phyloP scores from a whole-genome alignment of 176 grass and related monocot species.

The Musa itinerans region DNA sequence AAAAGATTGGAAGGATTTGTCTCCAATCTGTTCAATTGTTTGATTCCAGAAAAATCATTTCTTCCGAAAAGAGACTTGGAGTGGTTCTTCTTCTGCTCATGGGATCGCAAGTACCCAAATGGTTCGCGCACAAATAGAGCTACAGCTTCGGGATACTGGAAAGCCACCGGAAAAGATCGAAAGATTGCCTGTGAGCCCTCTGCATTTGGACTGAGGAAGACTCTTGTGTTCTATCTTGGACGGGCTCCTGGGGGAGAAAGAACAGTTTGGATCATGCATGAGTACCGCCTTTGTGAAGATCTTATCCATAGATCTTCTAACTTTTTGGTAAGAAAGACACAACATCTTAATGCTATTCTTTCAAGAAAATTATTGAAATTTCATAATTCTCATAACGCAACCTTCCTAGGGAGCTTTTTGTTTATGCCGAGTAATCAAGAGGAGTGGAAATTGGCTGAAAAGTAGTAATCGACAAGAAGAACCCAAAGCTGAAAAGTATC shows the following conservation, averaged over 20 bases:
- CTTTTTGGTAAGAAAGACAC: conserved; percentile 44
- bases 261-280: conserved; percentile 98
- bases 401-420: conserved; percentile 56
- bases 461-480: conserved; percentile 13
- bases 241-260: conserved; percentile 89
- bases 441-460: conserved; percentile 41
- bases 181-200: conserved; percentile 60
- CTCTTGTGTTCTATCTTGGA: conserved; percentile 88
- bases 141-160: conserved; percentile 77
- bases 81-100: conserved; percentile 97
- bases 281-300: conserved; percentile 92
- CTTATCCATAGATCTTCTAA: conserved; percentile 59
- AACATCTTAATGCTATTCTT: not conserved
- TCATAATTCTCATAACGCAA: not conserved
- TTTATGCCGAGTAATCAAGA: conserved; percentile 79
- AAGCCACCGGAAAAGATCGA: conserved; percentile 91
- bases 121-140: conserved; percentile 92
- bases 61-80: conserved; percentile 81
- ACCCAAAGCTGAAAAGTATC: conserved; percentile 20
- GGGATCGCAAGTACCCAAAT: conserved; percentile 93
- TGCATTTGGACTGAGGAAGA: conserved; percentile 71
- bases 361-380: not conserved
- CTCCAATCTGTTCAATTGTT: not conserved
- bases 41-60: conserved; percentile 81
- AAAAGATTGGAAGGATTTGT: too few relatives aligned